These are phyloP conservation scores for Myxozyma udenii DNA, from an alignment of 805 yeast species.

Conservation along the genomic window DNA sequence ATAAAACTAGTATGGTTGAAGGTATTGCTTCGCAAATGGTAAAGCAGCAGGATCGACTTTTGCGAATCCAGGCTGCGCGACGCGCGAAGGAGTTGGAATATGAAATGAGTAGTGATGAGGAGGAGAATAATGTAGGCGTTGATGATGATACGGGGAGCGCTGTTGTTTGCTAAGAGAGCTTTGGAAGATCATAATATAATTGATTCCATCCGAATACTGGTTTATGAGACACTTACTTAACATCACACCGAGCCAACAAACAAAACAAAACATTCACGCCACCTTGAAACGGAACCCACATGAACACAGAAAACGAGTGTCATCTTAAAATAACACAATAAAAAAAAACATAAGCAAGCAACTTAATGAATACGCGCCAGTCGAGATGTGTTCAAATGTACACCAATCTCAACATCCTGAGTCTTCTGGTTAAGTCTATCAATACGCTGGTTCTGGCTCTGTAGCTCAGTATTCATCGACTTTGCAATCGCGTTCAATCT, in stretches of 20 bases:
- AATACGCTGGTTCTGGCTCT: conserved; percentile 71
- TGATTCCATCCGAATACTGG: no score
- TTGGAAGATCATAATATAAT: no score
- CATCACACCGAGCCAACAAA: no score
- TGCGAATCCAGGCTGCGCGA: conserved; percentile 7
- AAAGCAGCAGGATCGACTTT: conserved; percentile 13
- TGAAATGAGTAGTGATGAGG: neutral
- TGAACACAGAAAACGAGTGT: neutral
- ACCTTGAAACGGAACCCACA: neutral
- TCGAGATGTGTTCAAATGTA: conserved; percentile 71
- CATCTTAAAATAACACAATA: neutral
- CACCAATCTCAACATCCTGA: conserved; percentile 76
- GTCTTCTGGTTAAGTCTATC: conserved; percentile 78
- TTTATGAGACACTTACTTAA: no score
- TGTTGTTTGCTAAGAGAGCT: no score
- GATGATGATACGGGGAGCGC: no score
- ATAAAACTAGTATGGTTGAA: conserved; percentile 16
- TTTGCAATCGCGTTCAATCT: conserved; percentile 71
- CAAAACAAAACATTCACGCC: neutral
- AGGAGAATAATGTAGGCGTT: conserved; percentile 49
- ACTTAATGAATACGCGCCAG: conserved; percentile 52
- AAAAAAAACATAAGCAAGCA: neutral
- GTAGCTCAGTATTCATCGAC: conserved; percentile 72
- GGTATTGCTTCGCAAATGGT: conserved; percentile 23
- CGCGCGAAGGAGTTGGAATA: no score